A percentile compares a stretch with the other conserved stretches of the same genome.
These are phyloP conservation scores for Aaosphaeria pasadenensis DNA, from an alignment of 2,329 filamentous ascomycete genomes.

Conservation along the genomic window DNA sequence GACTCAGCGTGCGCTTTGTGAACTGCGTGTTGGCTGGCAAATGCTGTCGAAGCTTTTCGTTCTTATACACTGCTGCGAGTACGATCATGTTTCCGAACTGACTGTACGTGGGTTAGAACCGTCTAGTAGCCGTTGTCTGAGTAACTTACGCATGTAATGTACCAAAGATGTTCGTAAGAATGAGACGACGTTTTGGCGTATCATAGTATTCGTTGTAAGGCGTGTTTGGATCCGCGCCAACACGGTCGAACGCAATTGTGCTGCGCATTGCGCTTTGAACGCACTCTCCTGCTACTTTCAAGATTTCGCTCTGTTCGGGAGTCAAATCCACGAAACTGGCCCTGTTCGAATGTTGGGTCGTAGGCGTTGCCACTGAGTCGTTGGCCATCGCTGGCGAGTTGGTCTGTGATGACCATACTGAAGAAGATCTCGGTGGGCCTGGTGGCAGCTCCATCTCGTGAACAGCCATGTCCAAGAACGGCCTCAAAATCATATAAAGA, in stretches of 20 bases:
- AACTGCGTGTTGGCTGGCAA: conserved; percentile 21
- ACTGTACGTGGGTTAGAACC: conserved; percentile 47
- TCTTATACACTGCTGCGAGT: conserved; percentile 71
- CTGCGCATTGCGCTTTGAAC: conserved; percentile 71
- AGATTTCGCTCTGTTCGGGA: conserved; percentile 20
- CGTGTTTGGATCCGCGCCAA: conserved; percentile 37
- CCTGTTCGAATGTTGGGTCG: conserved; percentile 12
- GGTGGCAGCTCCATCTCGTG: conserved; percentile 45
- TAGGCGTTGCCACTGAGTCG: conserved; percentile 8
- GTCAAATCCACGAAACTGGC: conserved; percentile 29
- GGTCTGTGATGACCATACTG: conserved; percentile 33
- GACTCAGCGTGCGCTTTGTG: conserved; percentile 20
- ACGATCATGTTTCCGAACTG: conserved; percentile 97
- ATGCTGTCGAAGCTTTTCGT: conserved; percentile 48
- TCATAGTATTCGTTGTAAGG: conserved; percentile 17
- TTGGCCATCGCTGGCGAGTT: conserved; percentile 51
- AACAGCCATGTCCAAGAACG: conserved; percentile 64
- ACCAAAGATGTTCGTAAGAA: conserved; percentile 95
- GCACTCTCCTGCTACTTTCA: conserved; percentile 28
- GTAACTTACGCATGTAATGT: conserved; percentile 90
- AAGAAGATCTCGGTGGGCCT: conserved; percentile 32
- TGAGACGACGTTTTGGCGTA: conserved; percentile 61
- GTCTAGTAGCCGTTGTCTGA: background rate
- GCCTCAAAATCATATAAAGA: conserved; percentile 82
- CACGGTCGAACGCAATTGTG: conserved; percentile 74